Evolutionary conservation across 1,139 yeast species (phyloP), one percentile per base, ranked within the genome.

Genomic region (Kurtzmaniella quercitrusa): DNA sequence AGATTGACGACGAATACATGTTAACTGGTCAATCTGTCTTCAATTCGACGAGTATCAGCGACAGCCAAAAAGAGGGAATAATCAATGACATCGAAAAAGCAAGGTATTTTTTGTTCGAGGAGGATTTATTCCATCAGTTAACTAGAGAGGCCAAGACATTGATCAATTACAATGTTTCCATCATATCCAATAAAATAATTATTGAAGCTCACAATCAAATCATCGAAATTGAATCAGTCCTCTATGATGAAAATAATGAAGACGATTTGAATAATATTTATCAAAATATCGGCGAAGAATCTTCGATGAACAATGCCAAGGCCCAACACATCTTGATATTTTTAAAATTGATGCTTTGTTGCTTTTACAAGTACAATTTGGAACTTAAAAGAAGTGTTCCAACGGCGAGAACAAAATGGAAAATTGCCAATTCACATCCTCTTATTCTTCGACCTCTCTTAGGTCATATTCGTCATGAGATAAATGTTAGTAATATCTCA

Each of bases 21-120:
- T 50, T 76, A 23, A 69, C 77, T 0, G 81, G 81, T 1, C 78
- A 75, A 50, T 68, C 78, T 0, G 51, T 56, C 17, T 52, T 53
- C 20, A 47, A 50, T 19, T 35, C 44, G 12, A 42, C 41, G 2
- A 45, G 48, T 28, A 40, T 42, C 7, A 34, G 11, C 14, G 44
- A 41, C 50, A 19, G n/a, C 11, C 26, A 9, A 20, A 59, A 57
- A n/a, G 68, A 69, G n/a, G 61, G 59, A 11, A 63, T 76, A 9
- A 70, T 77, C n/a, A 68, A 71, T 48, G 74, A 72, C 21, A 81
- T 84, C 21, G 74, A 76, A 50, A 76, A 66, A 47, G 82, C 88
- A 0, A 69, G 96, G 41, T 82, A 76, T 50, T 79, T 82, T 47
- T 68, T 91, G 7, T 91, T 91, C 65, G 98, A 91, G 56, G 94